Evolutionary conservation across 2,329 filamentous ascomycete species (phyloP).

Genomic region (Neofusicoccum parvum): DNA sequence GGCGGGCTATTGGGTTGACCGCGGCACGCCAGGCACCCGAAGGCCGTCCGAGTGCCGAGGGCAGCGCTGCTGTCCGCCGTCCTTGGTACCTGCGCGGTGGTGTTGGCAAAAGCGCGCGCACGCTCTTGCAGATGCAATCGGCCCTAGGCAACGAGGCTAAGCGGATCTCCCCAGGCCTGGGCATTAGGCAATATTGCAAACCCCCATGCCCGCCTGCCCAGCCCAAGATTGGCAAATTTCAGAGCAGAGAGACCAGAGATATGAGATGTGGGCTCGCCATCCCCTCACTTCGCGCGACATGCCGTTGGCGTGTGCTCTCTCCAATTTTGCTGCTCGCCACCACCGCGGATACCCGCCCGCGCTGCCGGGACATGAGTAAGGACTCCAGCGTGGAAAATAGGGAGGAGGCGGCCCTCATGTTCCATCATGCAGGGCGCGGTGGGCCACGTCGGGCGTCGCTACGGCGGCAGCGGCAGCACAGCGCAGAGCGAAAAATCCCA

Average conservation of each 20-base stretch:
- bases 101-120: neutral
- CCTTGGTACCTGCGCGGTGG: slow-evolving; percentile 2
- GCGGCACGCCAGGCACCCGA: neutral
- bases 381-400: neutral
- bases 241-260: neutral
- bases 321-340: slow-evolving; percentile 1
- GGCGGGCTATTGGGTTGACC: neutral
- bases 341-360: slow-evolving; percentile 3
- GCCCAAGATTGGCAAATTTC: slow-evolving; percentile 12
- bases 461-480: neutral
- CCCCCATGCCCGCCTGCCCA: neutral
- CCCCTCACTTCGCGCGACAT: slow-evolving; percentile 10
- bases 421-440: slow-evolving; percentile 5
- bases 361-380: neutral
- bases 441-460: neutral
- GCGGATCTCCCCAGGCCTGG: slow-evolving; percentile 11
- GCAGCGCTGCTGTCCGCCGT: neutral
- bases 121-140: neutral
- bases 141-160: slow-evolving; percentile 9
- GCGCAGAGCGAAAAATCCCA: neutral
- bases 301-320: slow-evolving; percentile 1
- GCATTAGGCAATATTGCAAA: neutral
- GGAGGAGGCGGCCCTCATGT: slow-evolving; percentile 9
- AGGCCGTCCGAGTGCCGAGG: slow-evolving; percentile 3
- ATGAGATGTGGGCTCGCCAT: slow-evolving; percentile 8